phyloP scores from a whole-genome alignment of 2,329 filamentous ascomycete species.

The Paecilomyces sp. region DNA sequence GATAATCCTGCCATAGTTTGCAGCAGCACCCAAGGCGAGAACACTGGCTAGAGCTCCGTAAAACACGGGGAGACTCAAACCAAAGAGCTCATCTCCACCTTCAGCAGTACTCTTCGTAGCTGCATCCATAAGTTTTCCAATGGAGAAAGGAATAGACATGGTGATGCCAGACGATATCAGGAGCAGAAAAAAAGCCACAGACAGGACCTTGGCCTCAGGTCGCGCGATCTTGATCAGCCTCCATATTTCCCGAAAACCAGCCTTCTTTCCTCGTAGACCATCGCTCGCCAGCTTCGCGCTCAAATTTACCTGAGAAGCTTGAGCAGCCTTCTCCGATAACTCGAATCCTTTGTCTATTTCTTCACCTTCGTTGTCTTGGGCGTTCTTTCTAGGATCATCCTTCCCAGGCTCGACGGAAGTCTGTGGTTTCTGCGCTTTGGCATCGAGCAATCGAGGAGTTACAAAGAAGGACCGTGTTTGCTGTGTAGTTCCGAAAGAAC shows the following conservation, averaged over 20 bases:
- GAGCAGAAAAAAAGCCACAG: conserved; percentile 73
- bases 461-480: conserved; percentile 21
- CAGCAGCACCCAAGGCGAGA: conserved; percentile 73
- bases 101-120: conserved; percentile 67
- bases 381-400: conserved; percentile 23
- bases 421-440: conserved; percentile 15
- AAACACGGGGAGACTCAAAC: conserved; percentile 78
- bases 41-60: conserved; percentile 72
- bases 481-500: conserved; percentile 10
- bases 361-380: conserved; percentile 37
- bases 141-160: conserved; percentile 94
- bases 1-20: conserved; percentile 91
- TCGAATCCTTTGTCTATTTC: conserved; percentile 58
- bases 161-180: conserved; percentile 86
- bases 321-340: conserved; percentile 73
- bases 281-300: conserved; percentile 83
- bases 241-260: conserved; percentile 70
- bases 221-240: conserved; percentile 81
- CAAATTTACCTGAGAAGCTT: conserved; percentile 84
- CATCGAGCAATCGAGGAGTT: conserved; percentile 17
- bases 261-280: conserved; percentile 47
- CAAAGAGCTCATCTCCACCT: conserved; percentile 64
- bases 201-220: conserved; percentile 73
- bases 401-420: not conserved
- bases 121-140: conserved; percentile 89